Base-by-base conservation (phyloP, 768 basidiomycete genomes). In the Inosperma sp. region DNA sequence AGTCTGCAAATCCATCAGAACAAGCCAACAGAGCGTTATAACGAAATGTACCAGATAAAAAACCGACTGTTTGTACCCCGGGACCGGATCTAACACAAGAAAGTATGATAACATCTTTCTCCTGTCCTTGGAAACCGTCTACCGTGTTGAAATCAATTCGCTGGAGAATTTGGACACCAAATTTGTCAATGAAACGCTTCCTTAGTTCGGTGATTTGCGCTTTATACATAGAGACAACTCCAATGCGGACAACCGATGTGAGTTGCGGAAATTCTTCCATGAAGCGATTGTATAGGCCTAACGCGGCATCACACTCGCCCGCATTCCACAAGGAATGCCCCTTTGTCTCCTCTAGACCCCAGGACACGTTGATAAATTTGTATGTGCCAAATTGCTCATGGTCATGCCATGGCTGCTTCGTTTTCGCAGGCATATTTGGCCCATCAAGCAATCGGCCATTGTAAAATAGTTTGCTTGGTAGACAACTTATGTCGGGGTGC, bases 41-140 rank as follows among this genome's bases (percentile, higher is more conserved):
- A 31, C 6, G 56, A 14, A 2, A 48, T 14, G 12, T 57, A 85
- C 89, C 93, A 57, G 83, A 78, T 59, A 98, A 77, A 74, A 98
- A 98, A 52, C 96, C 96, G 48, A 98, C 81, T 0, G 73, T 80
- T 51, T 79, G 77, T 16, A 92, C 66, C n/a, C 87, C 85, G 14
- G 89, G 84, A 5, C 96, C 93, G 8, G 93, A 88, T 55, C 96
- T 83, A 16, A 98, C 96, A 64, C 93, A 96, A 3, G 96, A 98
- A 16, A 99, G 76, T 57, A 99, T 97, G 68, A 99, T 95, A 47
- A 99, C 81, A 59, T 95, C 92, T 65, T 99, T 99, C 67, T 99
- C 96, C 71, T 99, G 96, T 41, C 96, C 96, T 67, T 99, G 96
- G 63, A 98, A 98, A 8, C 95, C 96, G 68, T 99, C 95, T 31